phyloP scores from a whole-genome alignment of 2,329 filamentous ascomycete genomes.

The Xylariaceae sp. region DNA sequence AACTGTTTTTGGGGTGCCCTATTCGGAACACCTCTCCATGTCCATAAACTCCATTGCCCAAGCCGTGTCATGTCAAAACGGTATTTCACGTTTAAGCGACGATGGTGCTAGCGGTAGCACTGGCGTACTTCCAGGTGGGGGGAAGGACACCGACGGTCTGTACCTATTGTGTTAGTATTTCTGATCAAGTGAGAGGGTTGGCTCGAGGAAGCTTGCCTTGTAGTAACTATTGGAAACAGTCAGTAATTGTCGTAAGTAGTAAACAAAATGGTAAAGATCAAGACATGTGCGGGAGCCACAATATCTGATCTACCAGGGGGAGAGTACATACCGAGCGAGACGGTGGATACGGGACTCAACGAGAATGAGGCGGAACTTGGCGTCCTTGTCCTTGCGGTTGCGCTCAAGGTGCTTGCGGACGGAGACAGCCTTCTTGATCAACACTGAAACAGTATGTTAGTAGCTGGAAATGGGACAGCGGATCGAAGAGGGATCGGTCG shows the following conservation, averaged over 20 bases:
- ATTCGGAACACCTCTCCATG: conserved; percentile 29
- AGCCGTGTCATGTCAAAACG: conserved; percentile 24
- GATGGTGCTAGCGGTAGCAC: conserved; percentile 88
- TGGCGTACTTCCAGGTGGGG: conserved; percentile 99
- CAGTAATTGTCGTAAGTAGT: conserved; percentile 3
- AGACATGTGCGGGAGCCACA: background rate
- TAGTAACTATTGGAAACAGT: conserved; percentile 18
- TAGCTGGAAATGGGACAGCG: background rate
- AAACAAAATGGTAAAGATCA: background rate
- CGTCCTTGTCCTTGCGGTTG: conserved; percentile 99
- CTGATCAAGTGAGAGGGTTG: background rate
- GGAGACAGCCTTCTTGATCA: conserved; percentile 99
- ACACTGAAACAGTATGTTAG: conserved; percentile 17
- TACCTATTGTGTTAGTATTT: conserved; percentile 7
- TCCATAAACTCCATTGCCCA: conserved; percentile 33
- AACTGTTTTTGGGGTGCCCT: conserved; percentile 23
- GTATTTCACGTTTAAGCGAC: conserved; percentile 64
- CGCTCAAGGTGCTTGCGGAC: conserved; percentile 99
- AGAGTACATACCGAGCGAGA: conserved; percentile 73
- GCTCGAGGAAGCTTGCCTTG: conserved; percentile 14
- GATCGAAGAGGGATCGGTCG: background rate
- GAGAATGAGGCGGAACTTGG: conserved; percentile 99
- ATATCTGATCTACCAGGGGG: background rate
- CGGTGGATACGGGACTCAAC: conserved; percentile 99
- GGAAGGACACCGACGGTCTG: conserved; percentile 69